A percentile compares a stretch with the other conserved stretches of the same genome.
Conservation (phyloP, 495 filamentous ascomycete genomes). For the Cercophora samala region DNA sequence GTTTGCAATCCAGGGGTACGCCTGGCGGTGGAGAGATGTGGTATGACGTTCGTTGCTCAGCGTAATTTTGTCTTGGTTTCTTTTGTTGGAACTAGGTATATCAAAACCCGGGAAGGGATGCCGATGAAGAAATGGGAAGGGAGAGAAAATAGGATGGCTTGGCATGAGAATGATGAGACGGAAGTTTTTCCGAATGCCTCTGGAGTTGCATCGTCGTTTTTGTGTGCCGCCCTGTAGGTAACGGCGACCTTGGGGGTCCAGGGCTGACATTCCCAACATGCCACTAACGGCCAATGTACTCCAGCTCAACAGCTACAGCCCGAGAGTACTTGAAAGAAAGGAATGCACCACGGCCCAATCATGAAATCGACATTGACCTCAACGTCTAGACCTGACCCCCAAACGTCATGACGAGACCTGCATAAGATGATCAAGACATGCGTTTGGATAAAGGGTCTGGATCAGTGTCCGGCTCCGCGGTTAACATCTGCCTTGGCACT, state of each 20-base stretch:
- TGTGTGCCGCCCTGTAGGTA: too few species aligned
- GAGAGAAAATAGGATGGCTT: background rate
- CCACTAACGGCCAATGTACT: too few species aligned
- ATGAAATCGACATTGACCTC: background rate
- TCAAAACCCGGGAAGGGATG: background rate
- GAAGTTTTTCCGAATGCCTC: background rate
- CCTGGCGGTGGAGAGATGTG: constrained; percentile 14
- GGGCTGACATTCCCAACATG: too few species aligned
- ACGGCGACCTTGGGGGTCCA: too few species aligned
- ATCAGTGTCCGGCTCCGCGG: background rate
- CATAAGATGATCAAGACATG: background rate
- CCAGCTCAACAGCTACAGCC: too few species aligned
- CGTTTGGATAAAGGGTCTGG: background rate
- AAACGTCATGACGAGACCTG: background rate
- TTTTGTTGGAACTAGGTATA: too few species aligned
- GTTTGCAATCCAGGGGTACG: constrained; percentile 14
- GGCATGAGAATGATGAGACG: background rate
- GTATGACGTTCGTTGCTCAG: constrained; percentile 1
- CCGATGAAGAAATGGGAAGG: background rate
- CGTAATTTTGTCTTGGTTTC: too few species aligned
- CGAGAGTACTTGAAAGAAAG: too few species aligned
- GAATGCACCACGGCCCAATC: background rate
- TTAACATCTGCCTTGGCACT: background rate
- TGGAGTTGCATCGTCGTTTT: too few species aligned
- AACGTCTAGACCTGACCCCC: background rate